phyloP scores from a whole-genome alignment of 768 basidiomycete species.

The Hemileccinum impolitum region DNA sequence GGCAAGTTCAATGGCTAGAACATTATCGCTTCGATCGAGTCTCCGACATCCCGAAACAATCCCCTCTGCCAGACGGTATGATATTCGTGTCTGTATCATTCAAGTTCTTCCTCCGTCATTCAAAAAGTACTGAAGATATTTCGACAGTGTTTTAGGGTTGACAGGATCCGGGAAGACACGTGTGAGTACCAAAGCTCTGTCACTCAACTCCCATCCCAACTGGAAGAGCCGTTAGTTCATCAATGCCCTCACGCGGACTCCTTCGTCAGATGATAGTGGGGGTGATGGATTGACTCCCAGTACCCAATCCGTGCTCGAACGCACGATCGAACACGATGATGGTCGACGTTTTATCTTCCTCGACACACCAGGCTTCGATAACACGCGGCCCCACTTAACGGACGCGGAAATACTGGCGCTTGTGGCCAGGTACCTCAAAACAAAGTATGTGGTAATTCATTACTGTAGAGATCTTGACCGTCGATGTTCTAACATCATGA shows the following conservation, averaged over 20 bases:
- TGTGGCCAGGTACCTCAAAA: not conserved
- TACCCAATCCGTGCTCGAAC: not conserved
- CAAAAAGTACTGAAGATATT: not conserved
- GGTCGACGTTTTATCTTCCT: slow-evolving; percentile 1
- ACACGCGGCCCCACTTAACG: not conserved
- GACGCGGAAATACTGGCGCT: not conserved
- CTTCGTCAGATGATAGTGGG: not conserved
- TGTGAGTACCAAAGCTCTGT: not conserved
- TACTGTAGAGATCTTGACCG: not conserved
- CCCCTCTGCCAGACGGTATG: not conserved
- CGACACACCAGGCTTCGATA: slow-evolving; percentile 10
- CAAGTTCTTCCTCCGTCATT: not conserved
- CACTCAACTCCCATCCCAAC: not conserved
- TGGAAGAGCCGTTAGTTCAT: slow-evolving; percentile 7
- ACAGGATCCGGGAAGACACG: slow-evolving; percentile 10
- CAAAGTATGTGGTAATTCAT: not conserved
- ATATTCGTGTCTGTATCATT: slow-evolving; percentile 2
- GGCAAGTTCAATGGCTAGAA: too few species aligned
- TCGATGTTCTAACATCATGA: not conserved
- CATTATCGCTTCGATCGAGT: too few species aligned
- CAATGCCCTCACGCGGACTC: not conserved
- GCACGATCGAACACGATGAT: not conserved
- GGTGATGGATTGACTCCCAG: not conserved
- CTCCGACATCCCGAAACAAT: too few species aligned
- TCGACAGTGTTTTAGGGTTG: not conserved